Conservation (phyloP, 177 flowering plant genomes). For the Vitis hybrid region DNA sequence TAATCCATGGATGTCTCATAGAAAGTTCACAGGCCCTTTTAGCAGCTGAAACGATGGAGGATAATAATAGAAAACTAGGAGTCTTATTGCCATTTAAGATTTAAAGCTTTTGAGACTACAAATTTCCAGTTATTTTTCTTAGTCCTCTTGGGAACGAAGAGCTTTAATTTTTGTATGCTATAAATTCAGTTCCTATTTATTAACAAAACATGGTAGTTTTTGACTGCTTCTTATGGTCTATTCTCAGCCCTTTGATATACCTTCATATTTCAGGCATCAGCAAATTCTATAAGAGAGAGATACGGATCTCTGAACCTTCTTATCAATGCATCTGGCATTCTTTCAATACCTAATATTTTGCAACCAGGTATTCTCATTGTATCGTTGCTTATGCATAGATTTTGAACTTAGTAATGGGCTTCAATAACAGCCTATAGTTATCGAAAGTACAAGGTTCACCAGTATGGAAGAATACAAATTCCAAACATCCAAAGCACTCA, state of each 20-base stretch:
- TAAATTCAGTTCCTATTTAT: not conserved
- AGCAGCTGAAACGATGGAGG: no score
- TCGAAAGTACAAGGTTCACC: no score
- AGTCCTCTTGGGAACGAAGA: no score
- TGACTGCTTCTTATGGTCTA: not conserved
- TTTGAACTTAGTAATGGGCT: not conserved
- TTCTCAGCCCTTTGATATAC: not conserved
- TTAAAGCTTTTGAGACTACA: no score
- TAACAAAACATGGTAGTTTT: not conserved
- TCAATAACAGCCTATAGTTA: not conserved
- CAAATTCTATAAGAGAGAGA: conserved; percentile 52
- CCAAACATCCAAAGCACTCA: no score
- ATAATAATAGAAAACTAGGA: no score
- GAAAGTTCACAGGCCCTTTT: no score
- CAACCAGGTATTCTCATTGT: conserved; percentile 66
- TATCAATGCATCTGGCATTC: conserved; percentile 79
- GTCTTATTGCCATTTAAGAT: no score
- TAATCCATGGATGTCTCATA: no score
- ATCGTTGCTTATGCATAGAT: not conserved
- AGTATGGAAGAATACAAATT: no score
- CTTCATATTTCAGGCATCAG: conserved; percentile 58
- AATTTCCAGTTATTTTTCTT: no score
- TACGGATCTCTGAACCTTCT: conserved; percentile 81
- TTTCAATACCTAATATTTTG: conserved; percentile 73
- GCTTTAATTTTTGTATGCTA: no score